Conservation (phyloP, 2,329 filamentous ascomycete genomes). For the Ceratocystis lukuohia region DNA sequence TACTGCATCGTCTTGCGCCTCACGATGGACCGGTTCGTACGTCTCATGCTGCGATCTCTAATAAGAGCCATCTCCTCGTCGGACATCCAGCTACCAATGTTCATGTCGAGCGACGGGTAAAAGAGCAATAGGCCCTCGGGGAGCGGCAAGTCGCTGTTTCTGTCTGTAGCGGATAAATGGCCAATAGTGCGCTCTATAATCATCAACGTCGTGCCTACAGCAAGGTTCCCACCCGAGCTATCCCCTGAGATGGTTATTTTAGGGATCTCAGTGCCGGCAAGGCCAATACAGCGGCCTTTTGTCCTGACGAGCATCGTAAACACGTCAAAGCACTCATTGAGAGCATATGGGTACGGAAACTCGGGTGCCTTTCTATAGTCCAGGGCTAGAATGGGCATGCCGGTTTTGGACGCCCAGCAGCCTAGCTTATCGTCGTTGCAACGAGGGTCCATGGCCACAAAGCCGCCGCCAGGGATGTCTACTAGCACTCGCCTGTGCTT, state of each 20-base stretch:
- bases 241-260: constrained; percentile 35
- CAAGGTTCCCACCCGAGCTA: constrained; percentile 37
- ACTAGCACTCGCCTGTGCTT: constrained; percentile 67
- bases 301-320: constrained; percentile 30
- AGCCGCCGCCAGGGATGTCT: constrained; percentile 87
- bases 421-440: constrained; percentile 89
- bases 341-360: constrained; percentile 35
- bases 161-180: constrained; percentile 19
- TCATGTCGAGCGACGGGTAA: constrained; percentile 89
- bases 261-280: constrained; percentile 30
- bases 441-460: constrained; percentile 92
- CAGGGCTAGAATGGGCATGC: constrained; percentile 76
- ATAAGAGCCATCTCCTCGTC: constrained; percentile 96
- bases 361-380: constrained; percentile 57
- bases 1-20: constrained; percentile 82
- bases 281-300: constrained; percentile 32
- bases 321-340: constrained; percentile 40
- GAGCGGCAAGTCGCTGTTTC: constrained; percentile 47
- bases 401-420: constrained; percentile 79
- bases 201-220: constrained; percentile 69
- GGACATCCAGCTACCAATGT: constrained; percentile 98
- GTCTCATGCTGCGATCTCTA: constrained; percentile 63
- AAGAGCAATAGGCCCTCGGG: constrained; percentile 74
- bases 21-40: constrained; percentile 65
- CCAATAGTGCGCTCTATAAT: constrained; percentile 58